Evolutionary conservation across 75 land plant genomes (phyloP), one percentile per base, ranked within the genome.

Genomic region (Picea glauca): DNA sequence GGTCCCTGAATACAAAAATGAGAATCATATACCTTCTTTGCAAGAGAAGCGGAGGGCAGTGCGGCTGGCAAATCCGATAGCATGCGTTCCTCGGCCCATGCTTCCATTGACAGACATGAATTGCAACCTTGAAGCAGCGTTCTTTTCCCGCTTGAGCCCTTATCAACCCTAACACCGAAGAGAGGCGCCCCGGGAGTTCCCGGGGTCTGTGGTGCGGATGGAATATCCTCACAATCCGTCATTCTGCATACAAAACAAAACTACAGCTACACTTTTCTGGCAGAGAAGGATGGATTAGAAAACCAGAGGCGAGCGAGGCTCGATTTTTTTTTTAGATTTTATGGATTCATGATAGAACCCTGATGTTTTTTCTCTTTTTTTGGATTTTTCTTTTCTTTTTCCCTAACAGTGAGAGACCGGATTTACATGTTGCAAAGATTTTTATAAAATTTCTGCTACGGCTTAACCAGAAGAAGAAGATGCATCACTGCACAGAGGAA

Each of bases 151-250:
- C 1, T 62, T 18, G 21, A 20, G 56, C 56, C 12, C 60, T 84
- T 84, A 70, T 85, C 56, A 50, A 50, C 82, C 60, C 94, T 72
- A 33, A 62, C 20, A 60, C 81, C 26, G 46, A 85, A 80, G 70
- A 85, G 82, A 75, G 87, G 88, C 58, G 83, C 78, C 54, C 82
- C 83, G 46, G 88, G 90, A 58, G 93, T 88, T 33, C 88, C 91
- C 4, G 91, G 90, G 18, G 93, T 85, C 56, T 9, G 56, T 50
- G 56, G 56, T 9, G 56, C 56, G 8, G 86, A 50, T 78, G 66
- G 86, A 79, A 23, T 60, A 64, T 8, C 58, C 66, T 12, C 59
- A 15, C 50, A 64, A 62, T 13, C 2, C 50, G 61, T 60, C 13
- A 50, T 50, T 9, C 56, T 50, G 56, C 11, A 50, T 12, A 50